These are phyloP conservation scores for Cyberlindnera lachancei DNA, from an alignment of 805 yeast species.

Conservation along the genomic window DNA sequence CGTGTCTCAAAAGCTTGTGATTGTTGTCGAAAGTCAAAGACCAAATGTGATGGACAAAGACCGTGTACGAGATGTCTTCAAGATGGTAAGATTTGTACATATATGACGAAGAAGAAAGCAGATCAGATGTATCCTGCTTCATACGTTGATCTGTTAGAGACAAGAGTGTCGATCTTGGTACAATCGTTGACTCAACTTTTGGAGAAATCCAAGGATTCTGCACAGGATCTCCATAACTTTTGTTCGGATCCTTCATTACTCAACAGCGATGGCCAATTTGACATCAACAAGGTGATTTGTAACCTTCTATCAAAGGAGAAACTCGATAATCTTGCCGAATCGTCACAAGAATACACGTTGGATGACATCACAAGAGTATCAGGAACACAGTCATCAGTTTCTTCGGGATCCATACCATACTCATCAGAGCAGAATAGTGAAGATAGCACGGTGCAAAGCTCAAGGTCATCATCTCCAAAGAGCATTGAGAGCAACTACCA, in stretches of 20 bases:
- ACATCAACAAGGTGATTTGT: slow-evolving; percentile 21
- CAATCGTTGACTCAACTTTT: slow-evolving; percentile 28
- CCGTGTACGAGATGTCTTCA: slow-evolving; percentile 43
- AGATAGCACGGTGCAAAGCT: no score
- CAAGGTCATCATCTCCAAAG: no score
- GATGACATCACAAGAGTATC: slow-evolving; percentile 17
- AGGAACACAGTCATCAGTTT: no score
- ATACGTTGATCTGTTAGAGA: slow-evolving; percentile 42
- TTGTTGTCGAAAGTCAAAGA: slow-evolving; percentile 34
- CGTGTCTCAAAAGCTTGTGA: slow-evolving; percentile 34
- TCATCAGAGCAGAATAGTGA: no score
- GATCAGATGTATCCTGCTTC: slow-evolving; percentile 38
- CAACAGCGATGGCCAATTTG: slow-evolving; percentile 18
- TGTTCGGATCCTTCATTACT: slow-evolving; percentile 13
- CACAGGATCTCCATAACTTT: slow-evolving; percentile 10
- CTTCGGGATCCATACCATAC: no score
- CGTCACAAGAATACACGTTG: slow-evolving; percentile 15
- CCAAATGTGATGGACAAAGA: slow-evolving; percentile 38
- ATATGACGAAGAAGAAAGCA: slow-evolving; percentile 43
- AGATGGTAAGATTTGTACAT: slow-evolving; percentile 51
- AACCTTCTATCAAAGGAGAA: slow-evolving; percentile 17
- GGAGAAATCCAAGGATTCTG: slow-evolving; percentile 11
- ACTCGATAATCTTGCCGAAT: slow-evolving; percentile 19
- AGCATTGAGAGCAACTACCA: no score
- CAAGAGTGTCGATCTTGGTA: slow-evolving; percentile 40